Evolutionary conservation across 2,329 filamentous ascomycete species (phyloP).

Genomic region (Fusarium proliferatum): DNA sequence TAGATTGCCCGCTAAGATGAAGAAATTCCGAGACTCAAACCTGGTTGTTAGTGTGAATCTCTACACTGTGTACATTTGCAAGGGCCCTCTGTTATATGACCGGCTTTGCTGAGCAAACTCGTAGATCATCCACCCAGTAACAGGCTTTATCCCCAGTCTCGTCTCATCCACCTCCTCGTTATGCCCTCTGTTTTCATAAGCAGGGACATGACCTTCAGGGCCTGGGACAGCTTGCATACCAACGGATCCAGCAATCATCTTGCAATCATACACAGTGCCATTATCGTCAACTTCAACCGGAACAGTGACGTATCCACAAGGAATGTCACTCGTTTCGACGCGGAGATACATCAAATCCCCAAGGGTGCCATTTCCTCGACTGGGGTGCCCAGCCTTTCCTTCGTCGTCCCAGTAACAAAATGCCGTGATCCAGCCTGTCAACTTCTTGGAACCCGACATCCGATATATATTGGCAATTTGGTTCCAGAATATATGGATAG

Average conservation of each 20-base stretch:
- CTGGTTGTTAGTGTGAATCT: rapidly evolving
- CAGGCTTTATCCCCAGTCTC: neutral
- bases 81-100: too few species aligned
- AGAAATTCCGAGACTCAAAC: too few species aligned
- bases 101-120: neutral
- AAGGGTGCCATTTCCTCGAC: neutral
- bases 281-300: neutral
- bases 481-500: neutral
- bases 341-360: neutral
- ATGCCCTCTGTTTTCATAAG: rapidly evolving
- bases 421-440: neutral
- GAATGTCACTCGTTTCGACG: rapidly evolving
- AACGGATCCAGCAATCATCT: neutral
- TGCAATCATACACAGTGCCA: rapidly evolving
- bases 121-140: constrained; percentile 1
- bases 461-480: rapidly evolving
- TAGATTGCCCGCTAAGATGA: too few species aligned
- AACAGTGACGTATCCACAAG: neutral
- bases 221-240: neutral
- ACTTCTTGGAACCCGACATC: rapidly evolving
- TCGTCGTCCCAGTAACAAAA: neutral
- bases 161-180: rapidly evolving
- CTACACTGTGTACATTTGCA: rapidly evolving
- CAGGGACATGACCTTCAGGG: neutral
- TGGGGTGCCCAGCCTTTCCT: rapidly evolving